phyloP scores from a whole-genome alignment of 225 moss, liverwort and hornwort genomes.

The Straminergon stramineum region DNA sequence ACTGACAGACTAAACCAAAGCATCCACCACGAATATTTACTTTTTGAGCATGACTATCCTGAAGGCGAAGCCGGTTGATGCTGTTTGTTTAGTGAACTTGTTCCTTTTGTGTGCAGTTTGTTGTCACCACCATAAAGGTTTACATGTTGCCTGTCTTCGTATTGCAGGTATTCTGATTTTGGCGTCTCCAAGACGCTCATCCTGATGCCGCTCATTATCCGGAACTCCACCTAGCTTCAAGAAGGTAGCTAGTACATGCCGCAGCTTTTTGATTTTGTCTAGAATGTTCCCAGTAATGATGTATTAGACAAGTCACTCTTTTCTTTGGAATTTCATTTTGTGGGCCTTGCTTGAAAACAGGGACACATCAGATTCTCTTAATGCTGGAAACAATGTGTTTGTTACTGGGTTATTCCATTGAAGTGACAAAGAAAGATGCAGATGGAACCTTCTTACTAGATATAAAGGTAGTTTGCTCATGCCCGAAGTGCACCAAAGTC shows the following conservation, averaged over 20 bases:
- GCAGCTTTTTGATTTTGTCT: not conserved
- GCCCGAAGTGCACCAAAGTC: not conserved
- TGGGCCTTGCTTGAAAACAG: not conserved
- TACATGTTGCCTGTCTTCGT: not conserved
- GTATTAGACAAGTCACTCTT: not conserved
- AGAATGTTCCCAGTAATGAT: not conserved
- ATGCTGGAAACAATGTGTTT: not conserved
- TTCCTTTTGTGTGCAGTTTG: not conserved
- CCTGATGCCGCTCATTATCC: rapidly evolving
- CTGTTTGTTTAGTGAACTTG: not conserved
- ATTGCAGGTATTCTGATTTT: not conserved
- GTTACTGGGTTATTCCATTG: not conserved
- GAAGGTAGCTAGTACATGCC: not conserved
- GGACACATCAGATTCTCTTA: not conserved
- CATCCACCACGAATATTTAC: not conserved
- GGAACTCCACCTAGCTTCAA: not conserved
- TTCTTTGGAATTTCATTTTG: not conserved
- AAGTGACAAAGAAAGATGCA: not conserved
- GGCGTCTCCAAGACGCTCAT: not conserved
- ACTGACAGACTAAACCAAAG: not conserved
- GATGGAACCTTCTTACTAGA: not conserved
- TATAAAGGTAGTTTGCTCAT: not conserved
- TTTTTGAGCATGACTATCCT: not conserved
- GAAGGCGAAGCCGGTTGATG: not conserved
- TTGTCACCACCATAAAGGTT: not conserved